Percentiles rank a stretch among this genome's conserved stretches.
These are phyloP conservation scores for Podaxis mareebaensis DNA, from an alignment of 768 basidiomycete genomes.

Conservation along the genomic window DNA sequence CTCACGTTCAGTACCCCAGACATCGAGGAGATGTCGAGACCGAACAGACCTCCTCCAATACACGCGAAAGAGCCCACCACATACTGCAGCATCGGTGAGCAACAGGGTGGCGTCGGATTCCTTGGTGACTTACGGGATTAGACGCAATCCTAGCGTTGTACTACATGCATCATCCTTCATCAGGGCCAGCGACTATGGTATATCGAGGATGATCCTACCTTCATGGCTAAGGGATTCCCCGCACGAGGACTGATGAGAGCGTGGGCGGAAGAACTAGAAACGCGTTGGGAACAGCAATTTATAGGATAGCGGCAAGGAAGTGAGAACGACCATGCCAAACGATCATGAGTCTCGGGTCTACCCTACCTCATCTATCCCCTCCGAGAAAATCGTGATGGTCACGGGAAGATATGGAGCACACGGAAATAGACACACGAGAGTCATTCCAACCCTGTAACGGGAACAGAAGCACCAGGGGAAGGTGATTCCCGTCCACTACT, in stretches of 20 bases:
- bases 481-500: neutral
- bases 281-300: neutral
- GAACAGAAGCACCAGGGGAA: slow-evolving; percentile 1
- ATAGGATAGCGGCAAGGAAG: slow-evolving; percentile 5
- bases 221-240: slow-evolving; percentile 14
- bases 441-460: neutral
- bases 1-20: slow-evolving; percentile 62
- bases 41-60: slow-evolving; percentile 78
- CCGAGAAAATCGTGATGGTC: neutral
- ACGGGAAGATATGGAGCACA: slow-evolving; percentile 9
- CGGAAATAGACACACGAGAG: neutral
- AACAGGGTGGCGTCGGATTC: neutral
- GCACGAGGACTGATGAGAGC: neutral
- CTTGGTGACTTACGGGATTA: slow-evolving; percentile 24
- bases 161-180: neutral
- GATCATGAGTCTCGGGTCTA: neutral
- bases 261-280: slow-evolving; percentile 7
- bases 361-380: slow-evolving; percentile 12
- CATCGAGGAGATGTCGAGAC: slow-evolving; percentile 84
- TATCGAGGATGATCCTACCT: slow-evolving; percentile 6
- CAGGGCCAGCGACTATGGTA: neutral
- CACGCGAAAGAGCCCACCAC: slow-evolving; percentile 80
- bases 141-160: slow-evolving; percentile 35
- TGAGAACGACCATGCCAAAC: slow-evolving; percentile 4
- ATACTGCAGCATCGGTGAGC: slow-evolving; percentile 44